A percentile compares a stretch with the other conserved stretches of the same genome.
These are phyloP conservation scores for Candida ponderosae DNA, from an alignment of 805 yeast species.

Conservation along the genomic window DNA sequence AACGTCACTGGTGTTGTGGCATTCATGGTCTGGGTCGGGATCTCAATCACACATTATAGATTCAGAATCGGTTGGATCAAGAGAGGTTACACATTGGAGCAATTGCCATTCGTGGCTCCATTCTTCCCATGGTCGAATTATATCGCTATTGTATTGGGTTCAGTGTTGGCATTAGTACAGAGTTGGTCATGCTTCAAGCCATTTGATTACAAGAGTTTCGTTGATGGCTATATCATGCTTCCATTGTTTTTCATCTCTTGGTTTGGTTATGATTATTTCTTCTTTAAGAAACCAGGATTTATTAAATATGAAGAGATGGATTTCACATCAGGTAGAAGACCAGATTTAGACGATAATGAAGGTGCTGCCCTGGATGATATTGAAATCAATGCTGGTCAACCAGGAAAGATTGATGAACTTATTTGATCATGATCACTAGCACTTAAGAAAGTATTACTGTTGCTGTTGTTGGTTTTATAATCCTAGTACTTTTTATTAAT, in stretches of 20 bases:
- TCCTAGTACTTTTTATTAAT: too few relatives aligned
- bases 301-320: conserved; percentile 37
- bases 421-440: too few relatives aligned
- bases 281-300: conserved; percentile 30
- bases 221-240: conserved; percentile 56
- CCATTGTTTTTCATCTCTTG: conserved; percentile 45
- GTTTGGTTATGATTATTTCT: conserved; percentile 30
- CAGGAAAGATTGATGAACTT: too few relatives aligned
- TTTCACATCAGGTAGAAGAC: conserved; percentile 42
- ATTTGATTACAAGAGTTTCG: conserved; percentile 38
- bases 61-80: conserved; percentile 56
- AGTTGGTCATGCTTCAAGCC: conserved; percentile 45
- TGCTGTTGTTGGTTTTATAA: too few relatives aligned
- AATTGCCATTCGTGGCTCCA: conserved; percentile 64
- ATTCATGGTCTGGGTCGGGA: conserved; percentile 62
- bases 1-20: conserved; percentile 75
- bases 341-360: conserved; percentile 24
- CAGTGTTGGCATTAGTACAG: conserved; percentile 35
- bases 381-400: too few relatives aligned
- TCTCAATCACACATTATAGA: conserved; percentile 53
- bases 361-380: too few relatives aligned
- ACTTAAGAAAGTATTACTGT: too few relatives aligned
- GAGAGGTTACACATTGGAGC: conserved; percentile 55
- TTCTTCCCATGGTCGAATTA: conserved; percentile 35
- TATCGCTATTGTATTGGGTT: conserved; percentile 29